Conservation (phyloP, 495 filamentous ascomycete genomes). For the Talaromyces trachyspermus region DNA sequence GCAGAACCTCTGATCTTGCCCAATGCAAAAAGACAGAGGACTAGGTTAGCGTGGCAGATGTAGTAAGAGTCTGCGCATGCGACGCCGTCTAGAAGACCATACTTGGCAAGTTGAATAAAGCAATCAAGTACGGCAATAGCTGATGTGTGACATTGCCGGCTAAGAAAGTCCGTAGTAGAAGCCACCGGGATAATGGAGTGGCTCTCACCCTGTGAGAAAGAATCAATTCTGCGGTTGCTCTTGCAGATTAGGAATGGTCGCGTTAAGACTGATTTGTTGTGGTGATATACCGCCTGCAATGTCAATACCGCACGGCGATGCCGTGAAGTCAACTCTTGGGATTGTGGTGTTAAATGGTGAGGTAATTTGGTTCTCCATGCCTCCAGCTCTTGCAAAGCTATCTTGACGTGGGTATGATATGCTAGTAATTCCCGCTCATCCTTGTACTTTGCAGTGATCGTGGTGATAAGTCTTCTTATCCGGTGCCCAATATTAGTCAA, state of each 20-base stretch:
- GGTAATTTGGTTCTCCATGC: slow-evolving; percentile 32
- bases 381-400: slow-evolving; percentile 27
- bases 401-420: slow-evolving; percentile 10
- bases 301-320: slow-evolving; percentile 4
- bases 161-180: neutral
- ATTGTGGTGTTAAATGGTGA: slow-evolving; percentile 11
- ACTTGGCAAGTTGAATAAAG: neutral
- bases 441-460: neutral
- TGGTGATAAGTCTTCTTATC: neutral
- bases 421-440: neutral
- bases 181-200: neutral
- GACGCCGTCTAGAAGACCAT: slow-evolving; percentile 3
- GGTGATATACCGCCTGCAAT: slow-evolving; percentile 1
- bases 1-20: neutral
- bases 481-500: slow-evolving; percentile 3
- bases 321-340: neutral
- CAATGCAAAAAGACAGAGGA: neutral
- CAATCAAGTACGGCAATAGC: slow-evolving; percentile 1
- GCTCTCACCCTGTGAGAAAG: neutral
- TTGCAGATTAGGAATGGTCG: slow-evolving; percentile 3
- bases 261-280: slow-evolving; percentile 4
- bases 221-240: slow-evolving; percentile 1
- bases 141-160: slow-evolving; percentile 1
- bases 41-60: slow-evolving; percentile 2
- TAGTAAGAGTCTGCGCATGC: slow-evolving; percentile 6